Evolutionary conservation across 2,329 filamentous ascomycete genomes (phyloP), one percentile per base, ranked within the genome.

Genomic region (Blumeria graminis): DNA sequence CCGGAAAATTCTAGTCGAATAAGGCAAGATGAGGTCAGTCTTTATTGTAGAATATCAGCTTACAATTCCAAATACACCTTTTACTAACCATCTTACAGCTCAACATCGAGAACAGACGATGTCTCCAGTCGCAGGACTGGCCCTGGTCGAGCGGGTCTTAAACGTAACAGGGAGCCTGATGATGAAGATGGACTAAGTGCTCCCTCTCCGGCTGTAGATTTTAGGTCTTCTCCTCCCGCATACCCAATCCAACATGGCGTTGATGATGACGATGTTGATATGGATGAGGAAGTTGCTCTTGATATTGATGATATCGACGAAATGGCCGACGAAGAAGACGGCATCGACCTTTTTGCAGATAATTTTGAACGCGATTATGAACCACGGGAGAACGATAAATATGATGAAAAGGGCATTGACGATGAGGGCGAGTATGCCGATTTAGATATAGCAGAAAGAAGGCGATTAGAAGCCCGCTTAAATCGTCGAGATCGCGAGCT

Each of bases 231-330:
- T 0, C 78, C 78, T 1, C 78, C 80, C 5, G 76, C 74, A 45
- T 79, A 79, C 63, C 63, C 63, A 38, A 80, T 86, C 60, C 76
- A 77, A 6, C 80, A 83, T 56, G 80, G 81, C 55, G 75, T 72
- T 35, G 82, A 85, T 59, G 80, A 84, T 54, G 72, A 72, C 45
- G 84, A 88, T 59, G 82, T 86, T 62, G 76, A 82, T 41, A 75
- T 86, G 56, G 82, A 86, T 55, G 76, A 77, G 54, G 82, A 87
- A 65, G 73, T 81, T 50, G 81, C 87, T 61, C 81, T 82, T 61
- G 82, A 83, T 61, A 73, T 82, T 16, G 84, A 87, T 56, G 83
- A 92, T 57, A 75, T 89, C 46, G 86, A 92, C 63, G 84, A 89
- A 65, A 79, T 80, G 72, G 83, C 86, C 9, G 86, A 89, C 64